A percentile compares a stretch with the other conserved stretches of the same genome.
Conservation (phyloP, 129 eudicot genomes). For the Logfia minima region DNA sequence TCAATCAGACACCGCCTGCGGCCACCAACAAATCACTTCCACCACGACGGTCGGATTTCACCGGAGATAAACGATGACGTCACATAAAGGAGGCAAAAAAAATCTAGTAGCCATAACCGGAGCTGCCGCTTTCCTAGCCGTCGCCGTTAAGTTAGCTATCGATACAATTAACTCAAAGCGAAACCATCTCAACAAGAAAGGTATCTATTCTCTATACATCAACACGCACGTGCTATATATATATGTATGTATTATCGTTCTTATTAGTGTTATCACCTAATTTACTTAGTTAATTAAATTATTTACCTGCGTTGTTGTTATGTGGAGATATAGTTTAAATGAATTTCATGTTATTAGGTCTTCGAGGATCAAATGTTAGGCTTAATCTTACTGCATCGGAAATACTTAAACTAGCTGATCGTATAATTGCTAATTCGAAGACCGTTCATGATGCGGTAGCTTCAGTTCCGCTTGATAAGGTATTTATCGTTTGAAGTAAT, state of each 20-base stretch:
- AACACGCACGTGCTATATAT: neutral
- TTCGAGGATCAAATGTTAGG: constrained; percentile 61
- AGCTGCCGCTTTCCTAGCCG: constrained; percentile 70
- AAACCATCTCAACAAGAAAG: constrained; percentile 52
- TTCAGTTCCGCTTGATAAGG: constrained; percentile 87
- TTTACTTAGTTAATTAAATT: neutral
- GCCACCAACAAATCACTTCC: constrained; percentile 7
- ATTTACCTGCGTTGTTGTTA: neutral
- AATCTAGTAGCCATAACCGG: constrained; percentile 74
- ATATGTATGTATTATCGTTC: too few relatives aligned
- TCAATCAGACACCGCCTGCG: constrained; percentile 7
- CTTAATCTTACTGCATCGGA: constrained; percentile 64
- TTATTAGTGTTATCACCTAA: neutral
- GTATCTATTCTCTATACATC: constrained; percentile 22
- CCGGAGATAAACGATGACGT: constrained; percentile 30
- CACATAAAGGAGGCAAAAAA: constrained; percentile 39
- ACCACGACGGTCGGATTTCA: constrained; percentile 11
- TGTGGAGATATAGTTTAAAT: neutral
- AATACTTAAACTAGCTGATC: constrained; percentile 63
- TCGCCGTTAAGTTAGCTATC: constrained; percentile 68
- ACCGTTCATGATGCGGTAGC: constrained; percentile 78
- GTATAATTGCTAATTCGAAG: constrained; percentile 69
- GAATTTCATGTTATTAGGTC: constrained; percentile 43
- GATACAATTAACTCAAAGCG: constrained; percentile 49
- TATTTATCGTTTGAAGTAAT: constrained; percentile 9